These are phyloP conservation scores for Vigna unguiculata DNA, from an alignment of 306 rosid genomes.

Conservation along the genomic window DNA sequence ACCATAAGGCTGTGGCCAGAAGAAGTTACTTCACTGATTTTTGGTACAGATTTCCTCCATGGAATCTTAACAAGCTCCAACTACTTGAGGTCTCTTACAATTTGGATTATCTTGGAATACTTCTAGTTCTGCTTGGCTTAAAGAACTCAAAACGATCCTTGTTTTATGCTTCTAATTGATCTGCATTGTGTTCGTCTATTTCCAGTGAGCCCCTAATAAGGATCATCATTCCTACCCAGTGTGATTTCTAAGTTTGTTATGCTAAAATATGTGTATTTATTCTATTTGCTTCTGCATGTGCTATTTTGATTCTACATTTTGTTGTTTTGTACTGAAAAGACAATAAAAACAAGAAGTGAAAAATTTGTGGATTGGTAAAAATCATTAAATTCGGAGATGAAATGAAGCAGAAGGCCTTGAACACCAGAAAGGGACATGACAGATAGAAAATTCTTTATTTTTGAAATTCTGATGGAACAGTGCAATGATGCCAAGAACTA, in stretches of 20 bases:
- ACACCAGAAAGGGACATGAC: neutral
- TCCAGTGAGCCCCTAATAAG: conserved; percentile 10
- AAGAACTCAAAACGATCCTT: conserved; percentile 46
- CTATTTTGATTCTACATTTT: neutral
- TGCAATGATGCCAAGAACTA: neutral
- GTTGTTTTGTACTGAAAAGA: neutral
- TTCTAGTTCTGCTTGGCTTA: conserved; percentile 63
- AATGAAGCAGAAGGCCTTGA: neutral
- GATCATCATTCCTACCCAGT: neutral
- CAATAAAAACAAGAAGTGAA: neutral
- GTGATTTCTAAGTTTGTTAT: neutral
- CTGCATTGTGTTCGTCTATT: neutral
- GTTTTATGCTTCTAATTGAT: conserved; percentile 9
- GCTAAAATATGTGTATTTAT: neutral
- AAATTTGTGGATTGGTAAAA: neutral
- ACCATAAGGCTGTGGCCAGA: conserved; percentile 59
- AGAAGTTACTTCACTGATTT: conserved; percentile 69
- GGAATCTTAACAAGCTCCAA: conserved; percentile 65
- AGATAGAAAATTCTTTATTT: neutral
- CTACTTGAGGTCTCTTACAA: conserved; percentile 62
- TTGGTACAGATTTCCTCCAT: conserved; percentile 86
- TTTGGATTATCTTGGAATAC: conserved; percentile 58
- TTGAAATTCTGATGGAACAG: neutral
- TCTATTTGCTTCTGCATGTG: neutral
- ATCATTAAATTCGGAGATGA: neutral